phyloP scores from a whole-genome alignment of 192 early-diverging fungal species.

The Globomyces pollinis-pini region DNA sequence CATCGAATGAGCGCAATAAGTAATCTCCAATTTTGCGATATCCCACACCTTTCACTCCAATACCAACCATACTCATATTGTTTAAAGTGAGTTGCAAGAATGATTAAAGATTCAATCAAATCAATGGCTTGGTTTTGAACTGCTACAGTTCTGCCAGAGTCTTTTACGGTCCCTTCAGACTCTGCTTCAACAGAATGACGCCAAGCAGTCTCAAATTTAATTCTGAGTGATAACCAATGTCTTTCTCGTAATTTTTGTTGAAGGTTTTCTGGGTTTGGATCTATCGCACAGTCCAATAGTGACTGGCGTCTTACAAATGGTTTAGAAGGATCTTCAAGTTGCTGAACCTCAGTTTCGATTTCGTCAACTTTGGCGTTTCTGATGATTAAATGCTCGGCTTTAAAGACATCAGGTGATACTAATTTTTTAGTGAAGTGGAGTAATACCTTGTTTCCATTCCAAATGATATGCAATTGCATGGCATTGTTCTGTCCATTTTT shows the following conservation, averaged over 20 bases:
- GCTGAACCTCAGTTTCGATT: neutral
- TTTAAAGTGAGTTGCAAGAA: neutral
- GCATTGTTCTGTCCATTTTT: slow-evolving; percentile 2
- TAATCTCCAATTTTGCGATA: neutral
- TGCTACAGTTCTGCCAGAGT: neutral
- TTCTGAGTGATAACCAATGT: slow-evolving; percentile 8
- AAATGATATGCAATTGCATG: slow-evolving; percentile 13
- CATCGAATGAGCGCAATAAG: neutral
- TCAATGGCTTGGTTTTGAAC: neutral
- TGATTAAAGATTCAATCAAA: neutral
- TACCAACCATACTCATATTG: slow-evolving; percentile 13
- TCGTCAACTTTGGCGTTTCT: neutral
- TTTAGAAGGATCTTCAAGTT: neutral
- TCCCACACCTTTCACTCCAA: neutral
- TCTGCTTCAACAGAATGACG: neutral
- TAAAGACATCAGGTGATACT: neutral
- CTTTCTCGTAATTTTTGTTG: slow-evolving; percentile 7
- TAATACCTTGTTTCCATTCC: slow-evolving; percentile 1
- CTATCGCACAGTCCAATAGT: neutral
- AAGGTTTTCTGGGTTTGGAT: neutral
- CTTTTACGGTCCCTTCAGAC: neutral
- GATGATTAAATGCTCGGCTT: neutral
- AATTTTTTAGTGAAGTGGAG: neutral
- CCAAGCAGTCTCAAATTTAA: slow-evolving; percentile 9
- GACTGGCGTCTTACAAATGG: neutral